Evolutionary conservation across 2,329 filamentous ascomycete species (phyloP).

Genomic region (Aureobasidium leucospermi): DNA sequence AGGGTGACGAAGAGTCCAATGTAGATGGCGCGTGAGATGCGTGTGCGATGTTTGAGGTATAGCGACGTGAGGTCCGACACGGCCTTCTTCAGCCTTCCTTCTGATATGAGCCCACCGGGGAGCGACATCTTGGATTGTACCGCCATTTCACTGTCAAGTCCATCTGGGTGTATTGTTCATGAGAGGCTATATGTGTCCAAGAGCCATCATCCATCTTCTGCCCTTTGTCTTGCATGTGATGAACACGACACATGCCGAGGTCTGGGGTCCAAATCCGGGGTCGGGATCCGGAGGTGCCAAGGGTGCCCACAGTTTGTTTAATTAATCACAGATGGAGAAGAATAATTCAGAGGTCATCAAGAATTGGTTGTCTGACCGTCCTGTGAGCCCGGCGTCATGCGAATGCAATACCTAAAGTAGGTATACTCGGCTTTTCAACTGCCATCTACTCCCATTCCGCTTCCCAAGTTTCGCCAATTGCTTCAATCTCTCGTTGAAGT

Average conservation of each 20-base stretch:
- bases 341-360: not conserved
- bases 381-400: not conserved
- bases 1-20: constrained; percentile 73
- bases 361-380: not conserved
- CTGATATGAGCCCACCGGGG: constrained; percentile 42
- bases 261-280: not conserved
- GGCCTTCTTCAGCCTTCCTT: constrained; percentile 58
- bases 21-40: constrained; percentile 78
- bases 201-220: not conserved
- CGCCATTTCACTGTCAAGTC: constrained; percentile 48
- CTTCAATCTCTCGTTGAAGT: constrained; percentile 46
- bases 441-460: constrained; percentile 37
- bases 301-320: not conserved
- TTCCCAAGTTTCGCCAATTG: constrained; percentile 46
- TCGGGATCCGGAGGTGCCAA: not conserved
- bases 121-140: constrained; percentile 62
- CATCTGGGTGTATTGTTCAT: not conserved
- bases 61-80: constrained; percentile 60
- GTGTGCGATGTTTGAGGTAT: constrained; percentile 72
- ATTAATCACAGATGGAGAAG: not conserved
- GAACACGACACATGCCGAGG: constrained; percentile 1
- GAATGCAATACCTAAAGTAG: not conserved
- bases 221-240: constrained; percentile 6
- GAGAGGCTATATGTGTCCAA: not conserved
- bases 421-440: not conserved